Percentiles rank a stretch among this genome's conserved stretches.
Conservation (phyloP, 257 asterid genomes). For the Fraxinus cuspidata region DNA sequence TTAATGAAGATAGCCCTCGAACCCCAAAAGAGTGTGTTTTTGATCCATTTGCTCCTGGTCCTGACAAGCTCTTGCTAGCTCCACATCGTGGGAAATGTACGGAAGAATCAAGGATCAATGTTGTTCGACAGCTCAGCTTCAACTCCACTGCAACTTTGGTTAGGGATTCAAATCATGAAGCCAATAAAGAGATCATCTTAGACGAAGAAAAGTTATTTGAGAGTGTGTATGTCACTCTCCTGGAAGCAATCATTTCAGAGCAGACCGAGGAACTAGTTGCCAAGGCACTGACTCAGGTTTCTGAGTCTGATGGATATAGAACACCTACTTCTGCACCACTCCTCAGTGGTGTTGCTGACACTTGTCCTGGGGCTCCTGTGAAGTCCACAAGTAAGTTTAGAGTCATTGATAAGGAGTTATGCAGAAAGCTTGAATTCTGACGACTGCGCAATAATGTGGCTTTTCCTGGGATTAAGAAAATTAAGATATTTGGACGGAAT, state of each 20-base stretch:
- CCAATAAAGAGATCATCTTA: slow-evolving; percentile 5
- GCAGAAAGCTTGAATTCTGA: slow-evolving; percentile 64
- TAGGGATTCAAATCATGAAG: slow-evolving; percentile 3
- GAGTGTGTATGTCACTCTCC: slow-evolving; percentile 35
- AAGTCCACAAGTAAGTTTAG: slow-evolving; percentile 34
- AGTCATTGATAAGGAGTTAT: slow-evolving; percentile 40
- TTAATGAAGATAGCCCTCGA: slow-evolving; percentile 17
- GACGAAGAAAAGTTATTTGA: slow-evolving; percentile 43
- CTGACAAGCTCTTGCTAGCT: slow-evolving; percentile 46
- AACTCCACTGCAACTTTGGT: slow-evolving; percentile 10
- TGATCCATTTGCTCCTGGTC: slow-evolving; percentile 61
- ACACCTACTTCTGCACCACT: slow-evolving; percentile 49
- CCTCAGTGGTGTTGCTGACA: slow-evolving; percentile 43
- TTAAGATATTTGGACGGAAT: neutral
- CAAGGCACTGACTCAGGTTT: slow-evolving; percentile 13
- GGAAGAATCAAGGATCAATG: slow-evolving; percentile 34
- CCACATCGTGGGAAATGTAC: slow-evolving; percentile 36
- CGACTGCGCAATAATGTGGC: neutral
- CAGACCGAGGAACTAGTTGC: slow-evolving; percentile 31
- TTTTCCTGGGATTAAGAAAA: neutral
- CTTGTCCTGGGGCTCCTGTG: slow-evolving; percentile 61
- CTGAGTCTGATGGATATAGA: slow-evolving; percentile 34
- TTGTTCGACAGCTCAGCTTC: slow-evolving; percentile 45
- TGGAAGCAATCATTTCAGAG: slow-evolving; percentile 43
- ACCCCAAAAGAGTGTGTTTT: slow-evolving; percentile 45